Evolutionary conservation across 805 yeast species (phyloP).

Genomic region (Sugiyamaella marilandica): DNA sequence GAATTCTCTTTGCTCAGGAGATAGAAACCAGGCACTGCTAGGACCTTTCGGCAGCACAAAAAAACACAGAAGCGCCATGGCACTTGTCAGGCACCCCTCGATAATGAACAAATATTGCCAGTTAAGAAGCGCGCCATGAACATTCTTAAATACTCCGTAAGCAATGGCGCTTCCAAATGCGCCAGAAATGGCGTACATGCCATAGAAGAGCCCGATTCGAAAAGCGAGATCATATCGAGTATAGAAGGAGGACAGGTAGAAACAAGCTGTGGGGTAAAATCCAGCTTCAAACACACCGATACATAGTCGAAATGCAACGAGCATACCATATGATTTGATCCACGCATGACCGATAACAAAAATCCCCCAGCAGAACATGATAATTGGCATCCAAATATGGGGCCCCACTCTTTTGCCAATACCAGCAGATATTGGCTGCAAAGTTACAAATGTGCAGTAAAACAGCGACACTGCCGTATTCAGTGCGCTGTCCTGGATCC

Average conservation of each 20-base stretch:
- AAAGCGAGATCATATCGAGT: constrained; percentile 46
- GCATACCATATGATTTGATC: constrained; percentile 43
- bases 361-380: constrained; percentile 38
- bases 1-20: constrained; percentile 16
- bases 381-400: constrained; percentile 32
- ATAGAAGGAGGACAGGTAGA: constrained; percentile 53
- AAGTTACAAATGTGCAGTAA: constrained; percentile 44
- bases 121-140: constrained; percentile 38
- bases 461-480: constrained; percentile 39
- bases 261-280: constrained; percentile 45
- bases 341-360: constrained; percentile 53
- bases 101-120: constrained; percentile 57
- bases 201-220: constrained; percentile 47
- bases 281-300: constrained; percentile 49
- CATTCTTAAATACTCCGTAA: constrained; percentile 47
- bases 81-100: constrained; percentile 51
- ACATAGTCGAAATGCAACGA: constrained; percentile 42
- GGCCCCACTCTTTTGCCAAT: constrained; percentile 34
- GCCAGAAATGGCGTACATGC: constrained; percentile 47
- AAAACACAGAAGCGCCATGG: constrained; percentile 42
- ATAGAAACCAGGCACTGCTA: constrained; percentile 32
- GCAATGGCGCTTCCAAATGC: constrained; percentile 54
- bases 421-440: constrained; percentile 35
- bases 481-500: neutral
- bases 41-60: constrained; percentile 52